Conservation (phyloP, 768 basidiomycete genomes). For the Pleurotus tuber-regium region DNA sequence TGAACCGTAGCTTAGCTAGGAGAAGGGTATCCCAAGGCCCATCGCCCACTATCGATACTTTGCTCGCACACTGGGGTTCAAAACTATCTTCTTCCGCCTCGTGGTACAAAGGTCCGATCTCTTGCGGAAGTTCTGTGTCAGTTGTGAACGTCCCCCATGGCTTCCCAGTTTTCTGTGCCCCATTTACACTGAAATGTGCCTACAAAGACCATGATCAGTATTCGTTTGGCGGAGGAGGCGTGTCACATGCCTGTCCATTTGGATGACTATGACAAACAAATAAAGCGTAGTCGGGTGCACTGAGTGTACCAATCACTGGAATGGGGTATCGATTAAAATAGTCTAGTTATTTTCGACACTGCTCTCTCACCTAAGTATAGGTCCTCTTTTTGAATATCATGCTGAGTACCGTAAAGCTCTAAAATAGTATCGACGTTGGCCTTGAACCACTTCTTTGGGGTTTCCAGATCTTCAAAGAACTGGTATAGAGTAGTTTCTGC, state of each 20-base stretch:
- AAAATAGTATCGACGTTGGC: slow-evolving; percentile 65
- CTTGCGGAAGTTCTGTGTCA: slow-evolving; percentile 42
- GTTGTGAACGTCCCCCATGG: slow-evolving; percentile 77
- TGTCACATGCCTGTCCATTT: slow-evolving; percentile 45
- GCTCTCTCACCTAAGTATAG: slow-evolving; percentile 47
- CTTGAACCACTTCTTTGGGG: slow-evolving; percentile 73
- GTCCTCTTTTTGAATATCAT: slow-evolving; percentile 57
- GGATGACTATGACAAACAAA: slow-evolving; percentile 74
- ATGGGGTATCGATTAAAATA: not conserved
- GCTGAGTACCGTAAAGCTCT: slow-evolving; percentile 45
- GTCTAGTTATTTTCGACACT: not conserved
- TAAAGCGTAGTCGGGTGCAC: slow-evolving; percentile 68
- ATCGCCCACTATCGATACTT: slow-evolving; percentile 46
- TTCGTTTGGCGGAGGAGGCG: not conserved
- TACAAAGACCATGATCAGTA: slow-evolving; percentile 19
- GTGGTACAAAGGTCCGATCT: slow-evolving; percentile 41
- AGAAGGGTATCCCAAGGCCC: slow-evolving; percentile 55
- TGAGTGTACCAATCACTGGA: slow-evolving; percentile 72
- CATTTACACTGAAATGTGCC: slow-evolving; percentile 71
- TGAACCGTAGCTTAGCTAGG: slow-evolving; percentile 64
- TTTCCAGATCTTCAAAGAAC: slow-evolving; percentile 60
- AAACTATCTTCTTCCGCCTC: slow-evolving; percentile 30
- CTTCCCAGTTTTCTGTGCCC: slow-evolving; percentile 45
- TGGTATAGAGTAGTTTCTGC: slow-evolving; percentile 70
- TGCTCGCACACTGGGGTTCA: slow-evolving; percentile 42